Evolutionary conservation across 2,329 filamentous ascomycete species (phyloP), one percentile per base, ranked within the genome.

Genomic region (Cytospora piceae): DNA sequence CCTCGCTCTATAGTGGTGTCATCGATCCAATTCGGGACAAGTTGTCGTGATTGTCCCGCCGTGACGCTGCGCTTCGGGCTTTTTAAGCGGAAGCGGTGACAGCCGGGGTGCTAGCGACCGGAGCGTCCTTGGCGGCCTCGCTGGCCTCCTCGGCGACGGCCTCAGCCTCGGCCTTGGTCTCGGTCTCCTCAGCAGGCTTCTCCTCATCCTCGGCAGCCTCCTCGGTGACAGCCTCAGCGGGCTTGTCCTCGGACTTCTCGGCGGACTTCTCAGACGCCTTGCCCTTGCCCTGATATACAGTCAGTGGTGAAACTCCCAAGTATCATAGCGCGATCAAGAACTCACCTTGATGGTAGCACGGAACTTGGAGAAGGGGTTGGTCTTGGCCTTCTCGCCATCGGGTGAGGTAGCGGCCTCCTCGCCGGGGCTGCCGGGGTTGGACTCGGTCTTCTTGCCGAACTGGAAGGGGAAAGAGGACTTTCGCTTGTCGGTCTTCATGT

Each of bases 381-480:
- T 83, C 78, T 82, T 81, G 68, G 75, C 72, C 81, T 85, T 85
- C 77, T 86, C 82, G 70, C 85, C 83, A n/a, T 68, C 66, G 14
- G 64, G 64, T 15, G 64, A 64, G 15, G 64, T 51, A 27, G 52
- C 32, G 5, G 58, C 61, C 74, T 91, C 89, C 72, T 87, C 83
- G 1, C 84, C 84, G 42, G 79, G 73, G 55, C 80, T 76, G 29
- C 73, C 66, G 79, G 85, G 85, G 57, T 31, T 58, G 46, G 64
- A 57, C 27, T 31, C 51, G 77, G 90, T 89, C 84, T 94, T 94
- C 85, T 92, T 90, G 73, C 92, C 88, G 74, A 87, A 89, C 73
- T 87, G 87, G 79, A 96, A 96, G 58, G 84, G 84, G 11, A 87
- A 78, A 74, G 94, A 89, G 71, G 92, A 95, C 79, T 88, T 88